Conservation (phyloP, 2,329 filamentous ascomycete genomes). For the Truncatella angustata region DNA sequence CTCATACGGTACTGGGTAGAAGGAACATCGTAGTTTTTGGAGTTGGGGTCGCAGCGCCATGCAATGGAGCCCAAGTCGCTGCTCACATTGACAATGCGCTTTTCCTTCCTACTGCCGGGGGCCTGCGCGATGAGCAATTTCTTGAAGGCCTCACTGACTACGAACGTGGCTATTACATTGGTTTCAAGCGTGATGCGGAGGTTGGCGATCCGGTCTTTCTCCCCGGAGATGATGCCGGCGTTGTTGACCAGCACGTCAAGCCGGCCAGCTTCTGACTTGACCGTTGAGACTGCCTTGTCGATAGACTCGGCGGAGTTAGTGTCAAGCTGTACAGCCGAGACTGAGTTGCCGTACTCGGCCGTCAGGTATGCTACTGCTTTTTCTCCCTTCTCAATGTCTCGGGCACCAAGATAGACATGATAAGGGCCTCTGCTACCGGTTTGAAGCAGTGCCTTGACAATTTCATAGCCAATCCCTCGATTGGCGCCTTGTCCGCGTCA, state of each 20-base stretch:
- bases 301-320: conserved; percentile 16
- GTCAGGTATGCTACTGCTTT: conserved; percentile 2
- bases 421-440: conserved; percentile 15
- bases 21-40: conserved; percentile 5
- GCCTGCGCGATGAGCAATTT: conserved; percentile 14
- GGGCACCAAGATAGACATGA: conserved; percentile 18
- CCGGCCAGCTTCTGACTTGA: conserved; percentile 14
- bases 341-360: conserved; percentile 13
- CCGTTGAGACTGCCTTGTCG: conserved; percentile 10
- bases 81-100: conserved; percentile 19
- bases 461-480: conserved; percentile 19
- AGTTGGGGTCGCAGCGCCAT: conserved; percentile 10
- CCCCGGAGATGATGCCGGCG: conserved; percentile 13
- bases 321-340: conserved; percentile 19
- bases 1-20: conserved; percentile 17
- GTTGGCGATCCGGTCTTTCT: conserved; percentile 12
- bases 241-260: conserved; percentile 22
- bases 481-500: conserved; percentile 14
- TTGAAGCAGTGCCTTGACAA: conserved; percentile 16
- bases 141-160: conserved; percentile 17
- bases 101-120: conserved; percentile 9
- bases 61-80: conserved; percentile 17
- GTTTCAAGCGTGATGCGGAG: conserved; percentile 16
- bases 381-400: conserved; percentile 15
- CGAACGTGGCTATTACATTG: conserved; percentile 17